Evolutionary conservation across 108 stramenopile species (phyloP), one percentile per base, ranked within the genome.

Genomic region (Nitzschia sp.): DNA sequence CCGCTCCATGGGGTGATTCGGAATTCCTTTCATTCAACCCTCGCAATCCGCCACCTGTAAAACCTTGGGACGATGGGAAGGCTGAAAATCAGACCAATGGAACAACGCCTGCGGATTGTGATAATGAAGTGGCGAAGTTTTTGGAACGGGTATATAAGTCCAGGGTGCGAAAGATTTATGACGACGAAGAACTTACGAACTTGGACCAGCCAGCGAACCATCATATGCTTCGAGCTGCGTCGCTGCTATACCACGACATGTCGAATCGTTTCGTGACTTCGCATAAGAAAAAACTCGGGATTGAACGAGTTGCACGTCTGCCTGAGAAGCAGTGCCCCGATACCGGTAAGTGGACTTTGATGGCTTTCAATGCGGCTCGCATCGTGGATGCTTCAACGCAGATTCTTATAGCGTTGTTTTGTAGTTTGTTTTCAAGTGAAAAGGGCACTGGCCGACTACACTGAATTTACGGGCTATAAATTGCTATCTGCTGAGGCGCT

Each of bases 21-120:
- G 54, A 67, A 24, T 67, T 36, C 35, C 55, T 67, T 53, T 46
- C 66, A 1, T 55, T 51, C 54, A 67, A 67, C 55, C 66, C 66
- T 9, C 66, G 66, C 26, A 19, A 46, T 23, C 61, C 61, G 1
- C 58, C 58, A 3, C 13, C n/a, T n/a, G n/a, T n/a, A n/a, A n/a
- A n/a, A n/a, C n/a, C n/a, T 23, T 23, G 15, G 13, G 1, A 33
- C 9, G 38, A 42, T 42, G 38, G 38, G 6, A 13, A 6, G 38
- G 13, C 38, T 6, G 38, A 9, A 13, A 6, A 13, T 9, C 38
- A 13, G 38, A 9, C 13, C 38, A 42, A 9, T 42, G 38, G 38
- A 6, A 13, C 38, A 42, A 42, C 6, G 6, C n/a, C n/a, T n/a
- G n/a, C n/a, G n/a, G 38, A 42, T 42, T 42, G 9, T 13, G 38